These are phyloP conservation scores for Teunomyces lycoperdinae DNA, from an alignment of 805 yeast species.

Conservation along the genomic window DNA sequence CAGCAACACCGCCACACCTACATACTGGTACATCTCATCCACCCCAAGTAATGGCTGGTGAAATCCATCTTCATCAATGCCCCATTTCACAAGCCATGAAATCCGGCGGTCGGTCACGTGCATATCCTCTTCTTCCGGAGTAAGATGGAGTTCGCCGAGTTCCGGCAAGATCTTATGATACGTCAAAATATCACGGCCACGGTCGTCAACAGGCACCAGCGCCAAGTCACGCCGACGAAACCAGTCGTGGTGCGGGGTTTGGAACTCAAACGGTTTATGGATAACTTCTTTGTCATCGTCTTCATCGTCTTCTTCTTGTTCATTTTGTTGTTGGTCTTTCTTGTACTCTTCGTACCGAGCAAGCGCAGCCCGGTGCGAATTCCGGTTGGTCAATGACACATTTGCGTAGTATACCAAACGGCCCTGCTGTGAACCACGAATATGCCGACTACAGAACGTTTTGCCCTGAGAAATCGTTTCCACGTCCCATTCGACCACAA, in stretches of 20 bases:
- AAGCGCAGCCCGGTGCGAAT: conserved; percentile 21
- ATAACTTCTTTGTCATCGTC: conserved; percentile 22
- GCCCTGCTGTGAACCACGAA: conserved; percentile 27
- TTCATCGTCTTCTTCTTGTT: conserved; percentile 23
- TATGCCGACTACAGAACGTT: conserved; percentile 31
- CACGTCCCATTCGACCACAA: conserved; percentile 28
- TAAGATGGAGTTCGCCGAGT: conserved; percentile 27
- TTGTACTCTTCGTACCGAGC: conserved; percentile 18
- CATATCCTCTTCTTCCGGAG: conserved; percentile 21
- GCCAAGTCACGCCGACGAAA: conserved; percentile 13
- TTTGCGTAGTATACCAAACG: conserved; percentile 26
- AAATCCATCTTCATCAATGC: conserved; percentile 15
- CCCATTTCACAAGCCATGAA: conserved; percentile 26
- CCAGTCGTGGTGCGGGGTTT: conserved; percentile 34
- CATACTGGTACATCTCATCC: conserved; percentile 37
- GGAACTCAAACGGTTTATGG: conserved; percentile 31
- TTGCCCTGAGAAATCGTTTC: conserved; percentile 34
- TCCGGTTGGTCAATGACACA: conserved; percentile 32
- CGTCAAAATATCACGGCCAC: conserved; percentile 13
- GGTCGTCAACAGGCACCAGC: conserved; percentile 12
- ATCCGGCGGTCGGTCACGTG: conserved; percentile 24
- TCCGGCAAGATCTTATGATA: conserved; percentile 31
- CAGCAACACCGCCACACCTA: conserved; percentile 56
- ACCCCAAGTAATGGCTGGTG: conserved; percentile 9
- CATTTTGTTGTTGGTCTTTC: conserved; percentile 6